These are phyloP conservation scores for Cytospora leucostoma DNA, from an alignment of 2,329 filamentous ascomycete species.

Conservation along the genomic window DNA sequence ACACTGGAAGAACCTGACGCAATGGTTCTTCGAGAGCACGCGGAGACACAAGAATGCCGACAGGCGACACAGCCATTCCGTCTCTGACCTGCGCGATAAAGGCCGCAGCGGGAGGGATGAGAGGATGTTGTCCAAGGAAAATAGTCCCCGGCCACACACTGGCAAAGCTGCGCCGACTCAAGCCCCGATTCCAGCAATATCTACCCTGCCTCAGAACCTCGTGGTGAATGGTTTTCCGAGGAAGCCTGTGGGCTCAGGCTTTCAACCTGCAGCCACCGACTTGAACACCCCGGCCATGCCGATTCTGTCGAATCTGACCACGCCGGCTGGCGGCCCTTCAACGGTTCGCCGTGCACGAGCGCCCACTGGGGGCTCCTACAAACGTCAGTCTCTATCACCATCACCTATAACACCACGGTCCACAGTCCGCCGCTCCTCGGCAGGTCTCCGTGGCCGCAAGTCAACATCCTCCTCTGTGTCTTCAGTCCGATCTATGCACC, in stretches of 20 bases:
- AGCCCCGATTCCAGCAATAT: constrained; percentile 40
- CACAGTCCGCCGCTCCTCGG: constrained; percentile 79
- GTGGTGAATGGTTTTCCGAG: constrained; percentile 52
- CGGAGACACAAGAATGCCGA: constrained; percentile 51
- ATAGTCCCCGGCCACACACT: constrained; percentile 60
- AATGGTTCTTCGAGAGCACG: constrained; percentile 63
- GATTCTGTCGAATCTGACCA: constrained; percentile 34
- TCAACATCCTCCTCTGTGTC: constrained; percentile 95
- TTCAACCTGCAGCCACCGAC: constrained; percentile 26
- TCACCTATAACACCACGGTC: constrained; percentile 86
- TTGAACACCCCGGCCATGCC: constrained; percentile 38
- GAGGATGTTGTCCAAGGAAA: constrained; percentile 51
- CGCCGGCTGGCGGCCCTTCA: constrained; percentile 25
- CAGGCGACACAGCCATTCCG: constrained; percentile 57
- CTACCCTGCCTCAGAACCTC: constrained; percentile 51
- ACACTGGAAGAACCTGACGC: constrained; percentile 65
- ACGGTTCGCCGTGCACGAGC: constrained; percentile 32
- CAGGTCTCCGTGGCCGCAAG: constrained; percentile 84
- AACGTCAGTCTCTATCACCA: constrained; percentile 81
- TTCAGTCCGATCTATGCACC: constrained; percentile 87
- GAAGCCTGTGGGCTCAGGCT: constrained; percentile 24
- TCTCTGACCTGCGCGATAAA: constrained; percentile 59
- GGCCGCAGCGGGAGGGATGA: constrained; percentile 43
- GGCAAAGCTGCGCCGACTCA: constrained; percentile 54
- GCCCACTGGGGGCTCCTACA: constrained; percentile 50